Base-by-base conservation (phyloP, 2,329 filamentous ascomycete species). In the Trichoderma afroharzianum region DNA sequence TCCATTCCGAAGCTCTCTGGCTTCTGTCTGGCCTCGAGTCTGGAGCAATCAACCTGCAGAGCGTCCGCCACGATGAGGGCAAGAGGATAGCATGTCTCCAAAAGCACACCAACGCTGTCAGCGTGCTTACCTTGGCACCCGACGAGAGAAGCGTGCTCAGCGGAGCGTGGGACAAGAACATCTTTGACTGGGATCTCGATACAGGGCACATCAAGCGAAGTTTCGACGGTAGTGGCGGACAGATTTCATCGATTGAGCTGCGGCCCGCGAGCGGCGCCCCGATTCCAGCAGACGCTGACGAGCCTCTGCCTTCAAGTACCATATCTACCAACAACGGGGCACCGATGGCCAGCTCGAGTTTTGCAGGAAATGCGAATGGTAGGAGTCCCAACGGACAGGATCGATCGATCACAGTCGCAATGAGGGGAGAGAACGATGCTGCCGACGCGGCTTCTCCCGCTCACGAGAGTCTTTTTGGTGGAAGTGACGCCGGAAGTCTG, bases 161-260 rank as follows among this genome's bases (percentile, higher is more conserved):
- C 39, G 96, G 96, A 4, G 95, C 94, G 79, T 99, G 96, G 96
- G 96, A 99, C 81, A 98, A 97, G 82, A 92, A 89, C 21, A 91
- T 98, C 1, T 88, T 94, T 68, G 95, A 98, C 79, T 99, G 96
- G 96, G 96, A 98, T 80, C 81, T 99, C 30, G 94, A 98, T 77
- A 96, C 90, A 1, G 96, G 96, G 0, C 87, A 92, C 76, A 86
- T 92, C 7, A 91, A 90, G 74, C 88, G 95, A 12, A 87, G 88
- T 5, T 99, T 96, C 77, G 90, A 91, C 61, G 91, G 92, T 2
- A 93, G 87, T 68, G 93, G 91, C 15, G 87, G 92, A 6, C 96
- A 99, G 79, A 94, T 98, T 72, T 96, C 93, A 2, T 90, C 93
- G 2, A 90, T 99, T 53, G 95, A 98, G 81, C 88, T 94, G 71